Evolutionary conservation across 2,329 filamentous ascomycete species (phyloP).

Genomic region (Ophiocordyceps camponoti-saundersi): DNA sequence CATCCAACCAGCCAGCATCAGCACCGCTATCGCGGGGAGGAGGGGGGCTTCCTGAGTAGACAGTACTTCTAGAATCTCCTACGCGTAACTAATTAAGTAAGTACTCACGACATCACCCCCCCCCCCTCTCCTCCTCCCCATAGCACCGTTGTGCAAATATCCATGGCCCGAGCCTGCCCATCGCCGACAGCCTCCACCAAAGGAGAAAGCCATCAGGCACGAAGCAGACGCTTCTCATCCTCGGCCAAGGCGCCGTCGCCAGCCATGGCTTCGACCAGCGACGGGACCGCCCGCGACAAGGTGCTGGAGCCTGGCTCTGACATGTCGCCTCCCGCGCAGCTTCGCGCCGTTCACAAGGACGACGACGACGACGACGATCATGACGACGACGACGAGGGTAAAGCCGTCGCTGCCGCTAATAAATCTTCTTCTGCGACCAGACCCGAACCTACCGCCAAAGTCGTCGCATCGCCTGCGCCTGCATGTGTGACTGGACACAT

Average conservation of each 20-base stretch:
- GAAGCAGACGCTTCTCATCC: conserved; percentile 3
- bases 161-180: not conserved
- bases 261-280: conserved; percentile 46
- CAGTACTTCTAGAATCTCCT: too few relatives aligned
- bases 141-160: not conserved
- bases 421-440: not conserved
- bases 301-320: not conserved
- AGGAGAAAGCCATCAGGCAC: not conserved
- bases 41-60: too few relatives aligned
- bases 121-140: not conserved
- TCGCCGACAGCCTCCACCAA: not conserved
- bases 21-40: too few relatives aligned
- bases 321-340: not conserved
- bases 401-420: not conserved
- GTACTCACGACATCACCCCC: too few relatives aligned
- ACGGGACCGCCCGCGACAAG: conserved; percentile 6
- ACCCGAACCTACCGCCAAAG: not conserved
- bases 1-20: too few relatives aligned
- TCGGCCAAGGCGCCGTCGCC: conserved; percentile 39
- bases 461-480: not conserved
- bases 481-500: not conserved
- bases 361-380: not conserved
- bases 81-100: too few relatives aligned
- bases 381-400: not conserved
- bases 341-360: not conserved